These are phyloP conservation scores for Nidularia sp. DNA, from an alignment of 768 basidiomycete species.

Conservation along the genomic window DNA sequence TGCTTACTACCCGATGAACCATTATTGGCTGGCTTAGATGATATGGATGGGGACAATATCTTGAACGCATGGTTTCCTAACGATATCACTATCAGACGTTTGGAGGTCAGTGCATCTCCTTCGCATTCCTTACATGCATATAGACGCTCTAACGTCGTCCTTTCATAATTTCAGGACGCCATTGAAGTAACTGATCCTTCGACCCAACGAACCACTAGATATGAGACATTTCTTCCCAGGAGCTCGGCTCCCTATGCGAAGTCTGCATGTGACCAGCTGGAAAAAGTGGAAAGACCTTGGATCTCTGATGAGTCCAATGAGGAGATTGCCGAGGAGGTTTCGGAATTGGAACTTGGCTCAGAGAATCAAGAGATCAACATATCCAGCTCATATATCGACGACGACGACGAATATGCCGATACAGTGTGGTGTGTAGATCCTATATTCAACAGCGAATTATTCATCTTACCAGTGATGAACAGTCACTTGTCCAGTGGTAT, in stretches of 20 bases:
- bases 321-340: constrained; percentile 26
- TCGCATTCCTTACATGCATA: background rate
- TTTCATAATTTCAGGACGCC: constrained; percentile 25
- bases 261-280: constrained; percentile 24
- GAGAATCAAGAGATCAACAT: constrained; percentile 7
- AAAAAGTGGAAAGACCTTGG: constrained; percentile 19
- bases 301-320: constrained; percentile 21
- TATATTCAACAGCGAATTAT: background rate
- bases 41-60: constrained; percentile 34
- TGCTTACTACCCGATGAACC: constrained; percentile 34
- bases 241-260: constrained; percentile 31
- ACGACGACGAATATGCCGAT: constrained; percentile 37
- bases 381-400: constrained; percentile 13
- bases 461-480: constrained; percentile 4
- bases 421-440: constrained; percentile 17
- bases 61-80: constrained; percentile 46
- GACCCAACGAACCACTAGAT: constrained; percentile 32
- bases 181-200: constrained; percentile 36
- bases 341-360: constrained; percentile 13
- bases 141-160: background rate
- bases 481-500: constrained; percentile 32
- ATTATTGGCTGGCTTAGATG: constrained; percentile 27
- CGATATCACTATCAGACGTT: constrained; percentile 23
- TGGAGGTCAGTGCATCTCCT: constrained; percentile 21
- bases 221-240: constrained; percentile 40